Evolutionary conservation across 148 eudicot species (phyloP).

Genomic region (Camellia lanceoleosa): DNA sequence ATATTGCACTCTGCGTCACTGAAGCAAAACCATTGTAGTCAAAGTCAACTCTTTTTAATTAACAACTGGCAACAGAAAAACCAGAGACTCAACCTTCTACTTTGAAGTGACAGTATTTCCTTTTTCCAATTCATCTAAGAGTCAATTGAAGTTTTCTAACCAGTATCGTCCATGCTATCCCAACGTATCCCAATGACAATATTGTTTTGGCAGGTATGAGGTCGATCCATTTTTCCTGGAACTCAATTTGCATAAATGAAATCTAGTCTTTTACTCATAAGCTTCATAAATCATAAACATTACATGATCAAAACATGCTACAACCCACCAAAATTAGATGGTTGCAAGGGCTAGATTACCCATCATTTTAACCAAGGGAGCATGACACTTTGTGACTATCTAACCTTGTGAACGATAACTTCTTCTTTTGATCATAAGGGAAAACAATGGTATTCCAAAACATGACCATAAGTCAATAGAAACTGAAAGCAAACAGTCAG

Average conservation of each 20-base stretch:
- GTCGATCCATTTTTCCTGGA: neutral
- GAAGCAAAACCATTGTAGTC: neutral
- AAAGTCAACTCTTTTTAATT: neutral
- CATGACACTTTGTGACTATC: no score
- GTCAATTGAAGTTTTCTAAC: neutral
- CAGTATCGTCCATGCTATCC: neutral
- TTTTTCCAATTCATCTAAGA: neutral
- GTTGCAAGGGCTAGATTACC: no score
- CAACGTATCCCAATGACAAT: neutral
- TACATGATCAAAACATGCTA: no score
- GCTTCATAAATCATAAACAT: neutral
- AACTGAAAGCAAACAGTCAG: no score
- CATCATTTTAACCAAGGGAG: no score
- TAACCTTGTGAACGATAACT: no score
- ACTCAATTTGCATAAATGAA: slow-evolving; percentile 1
- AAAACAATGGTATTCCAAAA: no score
- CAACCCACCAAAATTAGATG: no score
- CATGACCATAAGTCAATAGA: no score
- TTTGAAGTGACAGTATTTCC: neutral
- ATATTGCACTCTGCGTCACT: neutral
- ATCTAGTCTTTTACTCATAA: neutral
- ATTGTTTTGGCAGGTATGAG: neutral
- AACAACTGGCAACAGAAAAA: slow-evolving; percentile 5
- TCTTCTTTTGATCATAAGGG: no score
- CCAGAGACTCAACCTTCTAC: neutral